These are phyloP conservation scores for Calonectria pauciramosa DNA, from an alignment of 2,329 filamentous ascomycete genomes.

Conservation along the genomic window DNA sequence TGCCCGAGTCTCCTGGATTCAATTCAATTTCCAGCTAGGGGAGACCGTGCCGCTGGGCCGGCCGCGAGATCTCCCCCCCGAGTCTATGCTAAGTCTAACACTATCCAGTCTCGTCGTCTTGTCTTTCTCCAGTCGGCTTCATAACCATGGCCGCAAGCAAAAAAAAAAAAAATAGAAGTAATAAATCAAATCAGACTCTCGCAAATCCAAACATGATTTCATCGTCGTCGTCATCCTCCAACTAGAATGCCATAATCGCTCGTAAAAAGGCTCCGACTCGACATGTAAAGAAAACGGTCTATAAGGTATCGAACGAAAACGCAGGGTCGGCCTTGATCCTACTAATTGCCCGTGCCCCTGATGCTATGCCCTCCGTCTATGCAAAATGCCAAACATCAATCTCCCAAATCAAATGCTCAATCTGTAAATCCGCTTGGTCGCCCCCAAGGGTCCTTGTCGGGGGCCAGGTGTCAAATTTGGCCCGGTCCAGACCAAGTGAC, in stretches of 20 bases:
- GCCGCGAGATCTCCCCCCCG: conserved; percentile 19
- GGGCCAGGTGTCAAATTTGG: background rate
- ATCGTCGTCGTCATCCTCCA: conserved; percentile 23
- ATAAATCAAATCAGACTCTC: conserved; percentile 3
- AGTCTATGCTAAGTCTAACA: conserved; percentile 25
- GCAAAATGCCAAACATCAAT: conserved; percentile 42
- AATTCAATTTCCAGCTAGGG: conserved; percentile 20
- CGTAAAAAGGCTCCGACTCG: conserved; percentile 33
- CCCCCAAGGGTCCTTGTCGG: background rate
- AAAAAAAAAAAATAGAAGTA: background rate
- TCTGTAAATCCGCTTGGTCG: conserved; percentile 24
- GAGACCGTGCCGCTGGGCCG: conserved; percentile 1
- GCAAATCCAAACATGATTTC: conserved; percentile 2
- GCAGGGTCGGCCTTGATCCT: conserved; percentile 32
- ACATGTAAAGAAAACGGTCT: conserved; percentile 46
- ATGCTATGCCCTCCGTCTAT: conserved; percentile 40
- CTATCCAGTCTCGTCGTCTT: background rate
- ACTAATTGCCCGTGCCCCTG: conserved; percentile 30
- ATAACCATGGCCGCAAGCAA: background rate
- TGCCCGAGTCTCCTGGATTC: conserved; percentile 16
- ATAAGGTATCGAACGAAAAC: conserved; percentile 48
- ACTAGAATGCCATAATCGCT: conserved; percentile 31
- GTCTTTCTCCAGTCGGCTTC: background rate
- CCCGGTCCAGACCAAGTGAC: conserved; percentile 13
- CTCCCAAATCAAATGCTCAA: conserved; percentile 38